Evolutionary conservation across 108 stramenopile genomes (phyloP), one percentile per base, ranked within the genome.

Genomic region (Nannochloropsis gaditana): DNA sequence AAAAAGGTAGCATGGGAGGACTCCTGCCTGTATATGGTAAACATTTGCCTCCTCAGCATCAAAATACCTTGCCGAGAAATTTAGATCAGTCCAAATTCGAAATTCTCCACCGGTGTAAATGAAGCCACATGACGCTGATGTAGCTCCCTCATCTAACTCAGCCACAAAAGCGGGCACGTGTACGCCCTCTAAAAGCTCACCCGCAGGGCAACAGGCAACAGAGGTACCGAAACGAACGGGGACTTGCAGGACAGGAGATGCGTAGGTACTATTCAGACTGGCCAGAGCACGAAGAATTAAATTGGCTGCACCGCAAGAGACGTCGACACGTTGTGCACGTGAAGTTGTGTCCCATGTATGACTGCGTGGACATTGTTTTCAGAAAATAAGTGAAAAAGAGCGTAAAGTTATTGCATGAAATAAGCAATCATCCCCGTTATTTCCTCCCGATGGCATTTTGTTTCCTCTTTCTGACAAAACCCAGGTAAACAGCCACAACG

Each of bases 101-200:
- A 73, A 73, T n/a, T n/a, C 59, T 6, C 59, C 59, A 73, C n/a
- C n/a, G 59, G 59, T n/a, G 3, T 73, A 73, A n/a, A 73, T n/a
- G n/a, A 73, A 73, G 8, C 59, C 59, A 8, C 59, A 73, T n/a
- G n/a, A 15, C 59, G 59, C 59, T n/a, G 59, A 15, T 4, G n/a
- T 73, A n/a, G 19, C 59, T 6, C 59, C 59, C n/a, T 73, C 59
- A 15, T 73, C 19, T n/a, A 73, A 73, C 59, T n/a, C 59, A n/a
- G 59, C 59, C 59, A 73, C 59, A 8, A n/a, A 73, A 15, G 59
- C 59, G 59, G 59, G 59, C 59, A 73, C n/a, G 59, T n/a, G n/a
- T 73, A n/a, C 2, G 8, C 19, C 19, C 2, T 73, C 59, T 73
- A 73, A n/a, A 15, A 73, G n/a, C 59, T 73, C 59, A n/a, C n/a